Evolutionary conservation across 805 yeast genomes (phyloP), one percentile per base, ranked within the genome.

Genomic region (Cyberlindnera maclurae): DNA sequence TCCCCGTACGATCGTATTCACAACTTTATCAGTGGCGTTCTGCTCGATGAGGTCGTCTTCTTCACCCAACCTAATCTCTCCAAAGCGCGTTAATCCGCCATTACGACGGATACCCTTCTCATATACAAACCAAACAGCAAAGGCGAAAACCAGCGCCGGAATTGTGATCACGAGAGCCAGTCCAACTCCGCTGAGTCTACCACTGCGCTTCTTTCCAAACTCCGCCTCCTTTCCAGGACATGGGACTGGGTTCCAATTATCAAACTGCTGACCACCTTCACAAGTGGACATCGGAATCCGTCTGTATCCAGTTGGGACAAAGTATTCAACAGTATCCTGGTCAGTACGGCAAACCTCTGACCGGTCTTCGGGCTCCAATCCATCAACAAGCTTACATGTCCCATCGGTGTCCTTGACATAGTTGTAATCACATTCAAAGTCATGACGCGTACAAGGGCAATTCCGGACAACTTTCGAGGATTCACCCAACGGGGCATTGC

Each of bases 401-500:
- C 95, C 95, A 57, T 88, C 96, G 0, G 52, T 46, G 26, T 77
- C 77, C 43, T 80, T 72, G 39, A 61, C 75, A 59, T 68, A 89
- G 60, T 89, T 89, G 64, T 77, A 87, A 58, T 93, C 98, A 71
- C 99, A 93, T 61, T 93, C 99, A 55, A 68, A 93, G 54, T 90
- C 99, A 36, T 73, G 71, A 60, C 96, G 73, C 0, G 90, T 72
- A 63, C 99, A 93, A 1, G 80, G 55, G 62, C 99, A 93, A 55
- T 84, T 79, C 45, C 76, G 67, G 8, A 70, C 60, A 12, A 73
- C 62, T 46, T 69, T 73, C 55, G 67, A 73, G 0, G 83, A 87
- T 11, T 71, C 65, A 13, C 64, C 58, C 34, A 84, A 64, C 24
- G 82, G 77, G 26, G 75, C 73, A 42, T 44, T 41, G 33, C 68